Percentiles rank a stretch among this genome's conserved stretches.
phyloP scores from a whole-genome alignment of 352 stramenopile species.

The Lagenidium sp. region DNA sequence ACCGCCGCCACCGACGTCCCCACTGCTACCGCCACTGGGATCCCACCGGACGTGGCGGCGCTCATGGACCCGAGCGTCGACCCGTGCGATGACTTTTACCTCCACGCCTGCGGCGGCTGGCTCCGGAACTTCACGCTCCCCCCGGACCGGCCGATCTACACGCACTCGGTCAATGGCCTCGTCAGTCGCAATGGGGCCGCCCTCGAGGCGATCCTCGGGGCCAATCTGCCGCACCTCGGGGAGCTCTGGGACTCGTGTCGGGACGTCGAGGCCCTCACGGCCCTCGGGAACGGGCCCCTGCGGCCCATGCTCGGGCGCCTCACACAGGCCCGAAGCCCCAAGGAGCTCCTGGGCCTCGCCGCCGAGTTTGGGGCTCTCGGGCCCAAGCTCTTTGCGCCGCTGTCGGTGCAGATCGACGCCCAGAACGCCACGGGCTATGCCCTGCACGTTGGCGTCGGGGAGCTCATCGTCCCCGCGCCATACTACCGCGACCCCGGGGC shows the following conservation, averaged over 20 bases:
- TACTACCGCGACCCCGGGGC: constrained; percentile 78
- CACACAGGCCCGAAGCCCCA: constrained; percentile 11
- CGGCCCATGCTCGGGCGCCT: constrained; percentile 30
- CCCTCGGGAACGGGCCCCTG: constrained; percentile 30
- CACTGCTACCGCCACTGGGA: too few species aligned
- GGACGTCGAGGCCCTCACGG: constrained; percentile 34
- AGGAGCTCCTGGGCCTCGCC: constrained; percentile 27
- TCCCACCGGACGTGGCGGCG: constrained; percentile 24
- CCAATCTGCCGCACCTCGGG: constrained; percentile 51
- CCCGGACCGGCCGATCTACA: constrained; percentile 10
- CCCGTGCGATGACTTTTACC: constrained; percentile 70
- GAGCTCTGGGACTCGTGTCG: constrained; percentile 64
- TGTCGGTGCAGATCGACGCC: constrained; percentile 44
- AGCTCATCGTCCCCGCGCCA: constrained; percentile 81
- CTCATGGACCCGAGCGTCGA: constrained; percentile 34
- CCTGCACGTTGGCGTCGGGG: constrained; percentile 60
- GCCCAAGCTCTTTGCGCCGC: constrained; percentile 51
- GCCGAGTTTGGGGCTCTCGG: constrained; percentile 28
- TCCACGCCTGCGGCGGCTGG: constrained; percentile 55
- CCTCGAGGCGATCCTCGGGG: constrained; percentile 45
- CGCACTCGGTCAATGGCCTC: constrained; percentile 40
- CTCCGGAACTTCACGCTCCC: constrained; percentile 27
- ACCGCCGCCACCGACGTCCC: too few species aligned
- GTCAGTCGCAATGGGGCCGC: constrained; percentile 39
- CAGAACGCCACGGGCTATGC: constrained; percentile 73